phyloP scores from a whole-genome alignment of 192 early-diverging fungal genomes.

The Podila clonocystis region DNA sequence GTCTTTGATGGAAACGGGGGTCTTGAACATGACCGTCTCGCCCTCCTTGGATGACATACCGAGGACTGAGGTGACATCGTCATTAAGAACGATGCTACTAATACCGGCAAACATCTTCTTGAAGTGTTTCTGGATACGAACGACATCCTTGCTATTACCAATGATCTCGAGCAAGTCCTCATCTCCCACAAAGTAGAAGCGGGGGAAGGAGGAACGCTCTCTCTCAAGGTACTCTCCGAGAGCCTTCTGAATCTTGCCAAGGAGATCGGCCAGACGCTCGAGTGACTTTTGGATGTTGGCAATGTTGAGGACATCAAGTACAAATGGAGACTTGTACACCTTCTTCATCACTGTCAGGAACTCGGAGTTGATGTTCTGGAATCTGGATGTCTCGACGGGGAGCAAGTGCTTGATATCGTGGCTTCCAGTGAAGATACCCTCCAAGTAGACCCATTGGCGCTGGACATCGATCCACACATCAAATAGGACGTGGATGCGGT shows the following conservation, averaged over 20 bases:
- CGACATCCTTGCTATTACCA: constrained; percentile 96
- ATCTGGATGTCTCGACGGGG: constrained; percentile 95
- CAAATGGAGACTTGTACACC: constrained; percentile 98
- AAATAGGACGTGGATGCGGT: constrained; percentile 94
- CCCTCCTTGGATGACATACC: constrained; percentile 95
- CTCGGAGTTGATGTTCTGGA: constrained; percentile 97
- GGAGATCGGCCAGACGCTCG: constrained; percentile 91
- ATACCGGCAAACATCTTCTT: constrained; percentile 99
- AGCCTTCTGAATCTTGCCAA: constrained; percentile 97
- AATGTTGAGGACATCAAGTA: constrained; percentile 93
- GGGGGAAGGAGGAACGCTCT: constrained; percentile 95
- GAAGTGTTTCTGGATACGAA: constrained; percentile 97
- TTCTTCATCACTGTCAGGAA: constrained; percentile 99
- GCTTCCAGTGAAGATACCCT: constrained; percentile 97
- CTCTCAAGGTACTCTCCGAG: constrained; percentile 99
- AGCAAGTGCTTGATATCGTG: constrained; percentile 98
- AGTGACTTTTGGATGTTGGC: constrained; percentile 95
- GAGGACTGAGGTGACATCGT: constrained; percentile 76
- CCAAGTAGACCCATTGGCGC: constrained; percentile 99
- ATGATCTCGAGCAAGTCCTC: constrained; percentile 99
- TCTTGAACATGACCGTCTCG: constrained; percentile 86
- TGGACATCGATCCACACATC: constrained; percentile 99
- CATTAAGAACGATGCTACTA: constrained; percentile 81
- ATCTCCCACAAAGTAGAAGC: constrained; percentile 99
- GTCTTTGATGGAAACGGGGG: constrained; percentile 80